Evolutionary conservation across 495 filamentous ascomycete species (phyloP).

Genomic region (Physcia stellaris): DNA sequence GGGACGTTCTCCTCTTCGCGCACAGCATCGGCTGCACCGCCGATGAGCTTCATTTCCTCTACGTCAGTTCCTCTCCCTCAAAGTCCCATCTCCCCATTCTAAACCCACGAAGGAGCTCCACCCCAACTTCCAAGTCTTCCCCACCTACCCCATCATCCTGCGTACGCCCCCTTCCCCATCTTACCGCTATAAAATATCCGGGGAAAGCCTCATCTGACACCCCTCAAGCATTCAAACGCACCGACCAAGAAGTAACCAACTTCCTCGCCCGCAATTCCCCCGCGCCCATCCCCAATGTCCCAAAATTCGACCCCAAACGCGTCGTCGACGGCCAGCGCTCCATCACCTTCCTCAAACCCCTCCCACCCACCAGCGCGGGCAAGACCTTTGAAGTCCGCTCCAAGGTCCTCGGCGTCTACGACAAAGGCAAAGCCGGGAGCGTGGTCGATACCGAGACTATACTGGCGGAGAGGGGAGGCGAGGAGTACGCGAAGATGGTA

Average conservation of each 20-base stretch:
- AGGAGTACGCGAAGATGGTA: slow-evolving; percentile 56
- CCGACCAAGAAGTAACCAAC: slow-evolving; percentile 64
- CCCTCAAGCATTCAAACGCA: slow-evolving; percentile 60
- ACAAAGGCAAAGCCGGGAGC: slow-evolving; percentile 75
- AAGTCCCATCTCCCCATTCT: slow-evolving; percentile 9
- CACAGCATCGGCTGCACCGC: slow-evolving; percentile 70
- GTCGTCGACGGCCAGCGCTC: slow-evolving; percentile 79
- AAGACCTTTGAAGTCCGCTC: slow-evolving; percentile 60
- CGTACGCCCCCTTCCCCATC: slow-evolving; percentile 31
- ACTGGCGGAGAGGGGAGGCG: slow-evolving; percentile 58
- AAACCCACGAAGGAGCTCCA: slow-evolving; percentile 52
- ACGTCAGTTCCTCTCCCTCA: slow-evolving; percentile 34
- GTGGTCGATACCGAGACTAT: slow-evolving; percentile 71
- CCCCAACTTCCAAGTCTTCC: slow-evolving; percentile 71
- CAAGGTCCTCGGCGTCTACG: slow-evolving; percentile 78
- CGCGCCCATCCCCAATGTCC: slow-evolving; percentile 58
- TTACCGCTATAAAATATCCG: not conserved
- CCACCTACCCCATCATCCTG: slow-evolving; percentile 74
- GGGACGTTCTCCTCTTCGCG: slow-evolving; percentile 75
- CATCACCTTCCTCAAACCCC: slow-evolving; percentile 61
- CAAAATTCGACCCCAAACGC: slow-evolving; percentile 57
- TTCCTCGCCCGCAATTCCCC: slow-evolving; percentile 57
- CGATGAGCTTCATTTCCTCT: slow-evolving; percentile 87
- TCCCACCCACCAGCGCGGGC: slow-evolving; percentile 60
- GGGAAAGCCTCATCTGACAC: no score